Percentiles rank a stretch among this genome's conserved stretches.
Evolutionary conservation across 2,329 filamentous ascomycete species (phyloP).

Genomic region (Aureobasidium sp.): DNA sequence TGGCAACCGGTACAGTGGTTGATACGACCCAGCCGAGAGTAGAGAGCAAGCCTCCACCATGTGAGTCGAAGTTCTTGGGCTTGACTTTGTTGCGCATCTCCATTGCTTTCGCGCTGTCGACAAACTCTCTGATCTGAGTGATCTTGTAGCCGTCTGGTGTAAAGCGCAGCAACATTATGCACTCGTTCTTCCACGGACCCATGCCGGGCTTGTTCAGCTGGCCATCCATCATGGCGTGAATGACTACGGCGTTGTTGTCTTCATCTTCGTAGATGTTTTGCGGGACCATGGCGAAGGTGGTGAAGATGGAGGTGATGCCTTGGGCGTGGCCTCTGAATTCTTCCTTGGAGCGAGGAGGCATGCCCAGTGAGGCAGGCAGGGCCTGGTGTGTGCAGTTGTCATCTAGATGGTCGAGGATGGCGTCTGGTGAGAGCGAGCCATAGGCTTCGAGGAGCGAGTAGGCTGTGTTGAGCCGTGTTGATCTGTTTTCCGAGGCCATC

Average conservation of each 20-base stretch:
- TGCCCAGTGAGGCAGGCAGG: slow-evolving; percentile 35
- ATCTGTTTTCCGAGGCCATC: slow-evolving; percentile 11
- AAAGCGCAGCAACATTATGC: slow-evolving; percentile 20
- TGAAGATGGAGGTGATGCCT: slow-evolving; percentile 38
- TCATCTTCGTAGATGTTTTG: slow-evolving; percentile 30
- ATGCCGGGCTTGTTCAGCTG: slow-evolving; percentile 20
- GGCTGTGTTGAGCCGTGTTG: slow-evolving; percentile 25
- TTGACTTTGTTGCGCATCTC: slow-evolving; percentile 33
- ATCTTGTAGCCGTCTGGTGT: slow-evolving; percentile 20
- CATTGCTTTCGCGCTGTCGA: slow-evolving; percentile 34
- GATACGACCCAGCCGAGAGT: background rate
- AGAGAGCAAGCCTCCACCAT: background rate
- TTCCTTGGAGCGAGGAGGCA: slow-evolving; percentile 31
- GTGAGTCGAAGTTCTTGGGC: slow-evolving; percentile 25
- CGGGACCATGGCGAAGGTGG: slow-evolving; percentile 36
- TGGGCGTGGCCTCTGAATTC: slow-evolving; percentile 36
- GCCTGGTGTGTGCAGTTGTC: slow-evolving; percentile 36
- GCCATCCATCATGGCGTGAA: slow-evolving; percentile 33
- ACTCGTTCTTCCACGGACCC: slow-evolving; percentile 21
- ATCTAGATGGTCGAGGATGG: slow-evolving; percentile 33
- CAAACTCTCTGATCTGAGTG: slow-evolving; percentile 33
- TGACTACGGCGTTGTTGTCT: slow-evolving; percentile 30
- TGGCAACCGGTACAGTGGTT: background rate
- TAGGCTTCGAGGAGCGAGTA: slow-evolving; percentile 34
- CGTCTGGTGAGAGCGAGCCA: slow-evolving; percentile 33